These are phyloP conservation scores for Cercospora sp. DNA, from an alignment of 2,329 filamentous ascomycete genomes.

Conservation along the genomic window DNA sequence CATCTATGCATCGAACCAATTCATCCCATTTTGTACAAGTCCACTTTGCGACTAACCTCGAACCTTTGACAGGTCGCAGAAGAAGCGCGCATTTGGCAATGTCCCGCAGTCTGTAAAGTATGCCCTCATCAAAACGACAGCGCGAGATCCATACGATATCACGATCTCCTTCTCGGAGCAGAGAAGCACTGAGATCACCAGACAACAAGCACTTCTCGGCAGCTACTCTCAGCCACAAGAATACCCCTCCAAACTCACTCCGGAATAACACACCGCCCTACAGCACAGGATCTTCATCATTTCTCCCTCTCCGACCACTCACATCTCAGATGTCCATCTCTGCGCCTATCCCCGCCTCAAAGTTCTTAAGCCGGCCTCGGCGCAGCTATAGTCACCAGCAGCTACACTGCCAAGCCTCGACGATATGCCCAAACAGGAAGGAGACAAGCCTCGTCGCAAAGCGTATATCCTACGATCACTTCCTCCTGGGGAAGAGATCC, in stretches of 20 bases:
- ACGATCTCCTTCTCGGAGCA: neutral
- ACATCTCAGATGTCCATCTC: neutral
- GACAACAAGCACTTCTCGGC: neutral
- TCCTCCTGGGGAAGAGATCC: neutral
- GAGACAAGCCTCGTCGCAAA: slow-evolving; percentile 7
- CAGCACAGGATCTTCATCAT: neutral
- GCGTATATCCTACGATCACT: slow-evolving; percentile 22
- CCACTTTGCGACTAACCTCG: neutral
- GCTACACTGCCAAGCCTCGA: neutral
- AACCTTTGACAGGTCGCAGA: neutral
- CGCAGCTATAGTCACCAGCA: neutral
- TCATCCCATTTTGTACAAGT: neutral
- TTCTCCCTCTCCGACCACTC: neutral
- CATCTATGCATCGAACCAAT: neutral
- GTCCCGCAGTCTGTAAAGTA: neutral
- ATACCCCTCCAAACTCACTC: neutral
- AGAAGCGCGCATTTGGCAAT: neutral
- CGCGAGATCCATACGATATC: neutral
- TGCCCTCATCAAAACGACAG: neutral
- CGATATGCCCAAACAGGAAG: neutral
- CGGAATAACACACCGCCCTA: neutral
- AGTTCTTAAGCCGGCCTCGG: neutral
- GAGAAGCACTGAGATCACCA: neutral
- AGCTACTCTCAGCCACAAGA: neutral
- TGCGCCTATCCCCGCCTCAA: neutral